Conservation (phyloP, 2,329 filamentous ascomycete genomes). For the Trichoderma sp. region DNA sequence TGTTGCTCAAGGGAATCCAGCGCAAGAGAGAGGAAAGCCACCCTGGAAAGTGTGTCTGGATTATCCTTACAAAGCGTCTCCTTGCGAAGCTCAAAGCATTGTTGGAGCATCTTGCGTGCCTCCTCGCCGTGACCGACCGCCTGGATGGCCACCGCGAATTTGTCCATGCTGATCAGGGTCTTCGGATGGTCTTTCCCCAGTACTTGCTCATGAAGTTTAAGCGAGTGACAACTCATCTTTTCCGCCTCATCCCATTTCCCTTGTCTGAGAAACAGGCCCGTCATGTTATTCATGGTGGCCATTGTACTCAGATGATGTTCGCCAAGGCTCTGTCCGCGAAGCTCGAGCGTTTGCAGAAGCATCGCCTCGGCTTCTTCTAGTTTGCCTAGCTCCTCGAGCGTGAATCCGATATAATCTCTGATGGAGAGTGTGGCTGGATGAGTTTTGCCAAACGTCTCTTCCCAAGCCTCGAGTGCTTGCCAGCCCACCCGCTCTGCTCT, state of each 20-base stretch:
- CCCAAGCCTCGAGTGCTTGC: neutral
- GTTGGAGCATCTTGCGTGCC: neutral
- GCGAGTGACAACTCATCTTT: neutral
- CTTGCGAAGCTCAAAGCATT: neutral
- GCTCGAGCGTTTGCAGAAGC: neutral
- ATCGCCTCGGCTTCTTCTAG: conserved; percentile 13
- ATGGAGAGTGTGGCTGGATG: neutral
- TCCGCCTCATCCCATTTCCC: neutral
- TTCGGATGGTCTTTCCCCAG: neutral
- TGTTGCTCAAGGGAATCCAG: too few relatives aligned
- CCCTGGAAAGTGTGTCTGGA: neutral
- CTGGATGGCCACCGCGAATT: conserved; percentile 43
- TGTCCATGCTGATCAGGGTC: neutral
- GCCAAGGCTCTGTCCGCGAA: neutral
- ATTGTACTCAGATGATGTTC: conserved; percentile 12
- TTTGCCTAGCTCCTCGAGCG: neutral
- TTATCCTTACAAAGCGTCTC: neutral
- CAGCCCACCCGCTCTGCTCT: conserved; percentile 27
- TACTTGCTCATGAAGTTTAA: neutral
- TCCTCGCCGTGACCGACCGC: neutral
- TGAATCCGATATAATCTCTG: neutral
- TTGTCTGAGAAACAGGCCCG: neutral
- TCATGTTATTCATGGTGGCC: neutral
- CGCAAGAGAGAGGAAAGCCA: too few relatives aligned
- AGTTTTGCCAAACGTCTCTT: neutral